Conservation (phyloP, 2,329 filamentous ascomycete species). For the Aaosphaeria arxii region DNA sequence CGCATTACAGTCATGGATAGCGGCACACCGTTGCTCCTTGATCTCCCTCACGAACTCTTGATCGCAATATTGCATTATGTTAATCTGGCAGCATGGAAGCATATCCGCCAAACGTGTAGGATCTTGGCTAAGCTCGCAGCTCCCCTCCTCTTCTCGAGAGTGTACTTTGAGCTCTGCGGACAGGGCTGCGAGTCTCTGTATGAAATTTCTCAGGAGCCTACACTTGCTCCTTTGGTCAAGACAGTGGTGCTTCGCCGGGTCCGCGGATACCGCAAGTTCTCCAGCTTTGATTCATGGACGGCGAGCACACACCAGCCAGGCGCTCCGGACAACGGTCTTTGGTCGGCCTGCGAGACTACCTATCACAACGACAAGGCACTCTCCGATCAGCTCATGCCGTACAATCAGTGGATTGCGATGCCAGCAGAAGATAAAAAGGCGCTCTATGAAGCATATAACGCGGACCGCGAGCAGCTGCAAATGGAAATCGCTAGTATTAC, state of each 20-base stretch:
- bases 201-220: neutral
- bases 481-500: neutral
- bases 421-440: neutral
- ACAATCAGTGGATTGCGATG: neutral
- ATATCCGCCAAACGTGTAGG: neutral
- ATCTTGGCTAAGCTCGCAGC: neutral
- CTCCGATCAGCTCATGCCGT: neutral
- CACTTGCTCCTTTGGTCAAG: neutral
- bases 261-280: neutral
- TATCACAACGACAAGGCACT: neutral
- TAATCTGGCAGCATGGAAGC: neutral
- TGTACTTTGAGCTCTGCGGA: neutral
- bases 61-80: neutral
- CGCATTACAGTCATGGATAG: no score
- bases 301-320: neutral
- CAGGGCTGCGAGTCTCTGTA: neutral
- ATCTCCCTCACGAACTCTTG: neutral
- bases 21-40: neutral
- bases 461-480: neutral
- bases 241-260: neutral
- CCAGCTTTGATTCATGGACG: neutral
- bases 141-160: neutral
- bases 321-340: neutral
- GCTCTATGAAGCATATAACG: neutral
- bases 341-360: neutral